Percentiles rank a stretch among this genome's conserved stretches.
Conservation (phyloP, 2,329 filamentous ascomycete genomes). For the Grosmannia clavigera region DNA sequence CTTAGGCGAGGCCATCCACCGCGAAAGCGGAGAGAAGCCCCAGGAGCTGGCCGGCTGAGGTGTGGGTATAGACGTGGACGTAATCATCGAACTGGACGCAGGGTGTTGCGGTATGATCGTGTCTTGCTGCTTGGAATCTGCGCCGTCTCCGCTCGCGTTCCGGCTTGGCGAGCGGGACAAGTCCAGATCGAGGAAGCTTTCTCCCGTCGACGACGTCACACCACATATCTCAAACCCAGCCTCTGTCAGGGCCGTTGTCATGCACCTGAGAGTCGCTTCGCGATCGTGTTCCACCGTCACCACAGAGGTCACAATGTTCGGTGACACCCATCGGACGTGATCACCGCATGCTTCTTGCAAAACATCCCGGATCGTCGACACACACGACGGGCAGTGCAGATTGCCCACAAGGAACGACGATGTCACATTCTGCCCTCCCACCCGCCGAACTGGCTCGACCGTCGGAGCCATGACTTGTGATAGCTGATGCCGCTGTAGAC, state of each 20-base stretch:
- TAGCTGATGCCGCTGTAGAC: not conserved
- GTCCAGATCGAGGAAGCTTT: constrained; percentile 5
- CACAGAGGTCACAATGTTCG: constrained; percentile 59
- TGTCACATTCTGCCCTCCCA: constrained; percentile 19
- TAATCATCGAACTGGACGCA: not conserved
- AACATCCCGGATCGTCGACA: constrained; percentile 50
- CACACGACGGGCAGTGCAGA: constrained; percentile 67
- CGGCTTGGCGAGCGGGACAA: not conserved
- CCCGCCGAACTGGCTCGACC: constrained; percentile 13
- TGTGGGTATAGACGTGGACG: not conserved
- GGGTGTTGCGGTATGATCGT: not conserved
- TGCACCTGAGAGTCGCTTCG: constrained; percentile 29
- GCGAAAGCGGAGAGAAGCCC: constrained; percentile 9
- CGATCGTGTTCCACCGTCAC: constrained; percentile 47
- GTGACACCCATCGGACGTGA: constrained; percentile 47
- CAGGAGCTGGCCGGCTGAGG: not conserved
- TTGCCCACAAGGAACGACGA: constrained; percentile 59
- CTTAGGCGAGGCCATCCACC: constrained; percentile 6
- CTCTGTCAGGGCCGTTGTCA: constrained; percentile 35
- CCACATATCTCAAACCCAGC: constrained; percentile 48
- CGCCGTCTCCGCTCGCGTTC: constrained; percentile 3
- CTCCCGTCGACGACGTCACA: constrained; percentile 24
- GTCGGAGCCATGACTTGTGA: constrained; percentile 13
- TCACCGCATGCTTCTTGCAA: constrained; percentile 33
- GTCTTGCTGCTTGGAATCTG: constrained; percentile 8